Conservation (phyloP, 2,329 filamentous ascomycete species). For the Talaromyces piceae region DNA sequence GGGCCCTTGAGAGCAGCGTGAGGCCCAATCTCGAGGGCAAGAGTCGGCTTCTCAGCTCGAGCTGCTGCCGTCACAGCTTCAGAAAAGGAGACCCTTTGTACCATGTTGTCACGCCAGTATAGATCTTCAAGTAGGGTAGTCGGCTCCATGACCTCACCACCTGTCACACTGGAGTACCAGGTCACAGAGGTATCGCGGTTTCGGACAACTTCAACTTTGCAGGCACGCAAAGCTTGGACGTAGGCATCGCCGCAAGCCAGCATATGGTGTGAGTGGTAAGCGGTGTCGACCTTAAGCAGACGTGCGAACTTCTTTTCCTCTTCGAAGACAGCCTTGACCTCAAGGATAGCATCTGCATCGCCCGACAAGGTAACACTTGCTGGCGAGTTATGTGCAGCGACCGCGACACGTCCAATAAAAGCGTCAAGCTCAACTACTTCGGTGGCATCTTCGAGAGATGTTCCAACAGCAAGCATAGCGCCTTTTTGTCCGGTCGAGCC, state of each 20-base stretch:
- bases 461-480: too few species aligned
- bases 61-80: constrained; percentile 14
- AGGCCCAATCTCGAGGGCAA: constrained; percentile 24
- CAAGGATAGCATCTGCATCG: constrained; percentile 23
- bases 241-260: constrained; percentile 24
- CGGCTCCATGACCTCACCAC: not conserved
- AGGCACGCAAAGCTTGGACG: constrained; percentile 10
- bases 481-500: too few species aligned
- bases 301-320: constrained; percentile 26
- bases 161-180: constrained; percentile 2
- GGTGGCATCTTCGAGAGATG: too few species aligned
- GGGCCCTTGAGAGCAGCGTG: constrained; percentile 25
- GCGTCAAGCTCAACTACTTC: too few species aligned
- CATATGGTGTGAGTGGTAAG: constrained; percentile 39
- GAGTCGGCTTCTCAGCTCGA: constrained; percentile 6
- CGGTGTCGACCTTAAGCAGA: constrained; percentile 27
- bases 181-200: not conserved
- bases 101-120: constrained; percentile 32
- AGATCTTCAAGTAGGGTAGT: constrained; percentile 1
- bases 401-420: constrained; percentile 13
- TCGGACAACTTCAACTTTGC: constrained; percentile 6
- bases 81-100: constrained; percentile 25
- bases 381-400: constrained; percentile 31
- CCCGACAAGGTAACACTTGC: constrained; percentile 36
- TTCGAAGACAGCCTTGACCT: constrained; percentile 18